A percentile compares a stretch with the other conserved stretches of the same genome.
Evolutionary conservation across 352 stramenopile species (phyloP).

Genomic region (Thalassiosira mediterranea): DNA sequence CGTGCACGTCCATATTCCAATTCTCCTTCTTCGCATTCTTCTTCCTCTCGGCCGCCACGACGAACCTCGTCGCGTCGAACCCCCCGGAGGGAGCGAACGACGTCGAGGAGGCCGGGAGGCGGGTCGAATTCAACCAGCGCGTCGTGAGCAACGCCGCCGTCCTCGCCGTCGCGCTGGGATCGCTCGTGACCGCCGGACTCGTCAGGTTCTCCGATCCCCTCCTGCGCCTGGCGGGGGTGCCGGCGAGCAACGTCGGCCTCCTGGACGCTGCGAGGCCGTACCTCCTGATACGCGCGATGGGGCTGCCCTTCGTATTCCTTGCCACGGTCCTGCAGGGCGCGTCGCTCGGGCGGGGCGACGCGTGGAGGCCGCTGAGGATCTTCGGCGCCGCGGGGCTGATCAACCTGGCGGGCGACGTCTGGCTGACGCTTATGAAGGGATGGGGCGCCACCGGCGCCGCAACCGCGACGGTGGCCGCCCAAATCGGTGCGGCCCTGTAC

Average conservation of each 20-base stretch:
- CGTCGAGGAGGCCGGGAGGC: background rate
- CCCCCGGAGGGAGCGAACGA: slow-evolving; percentile 19
- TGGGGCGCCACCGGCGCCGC: slow-evolving; percentile 38
- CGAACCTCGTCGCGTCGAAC: slow-evolving; percentile 25
- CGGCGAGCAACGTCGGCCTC: slow-evolving; percentile 4
- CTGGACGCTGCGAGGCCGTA: slow-evolving; percentile 21
- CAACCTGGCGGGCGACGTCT: slow-evolving; percentile 35
- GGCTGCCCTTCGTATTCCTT: slow-evolving; percentile 36
- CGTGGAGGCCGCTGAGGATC: slow-evolving; percentile 37
- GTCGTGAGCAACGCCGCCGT: slow-evolving; percentile 26
- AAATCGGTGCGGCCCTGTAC: slow-evolving; percentile 25
- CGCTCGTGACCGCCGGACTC: slow-evolving; percentile 2
- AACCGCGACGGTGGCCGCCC: slow-evolving; percentile 27
- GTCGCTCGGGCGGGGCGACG: slow-evolving; percentile 24
- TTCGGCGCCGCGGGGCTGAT: slow-evolving; percentile 31
- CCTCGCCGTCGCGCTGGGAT: slow-evolving; percentile 19
- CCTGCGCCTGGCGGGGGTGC: slow-evolving; percentile 23
- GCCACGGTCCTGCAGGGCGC: slow-evolving; percentile 31
- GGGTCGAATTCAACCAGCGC: slow-evolving; percentile 18
- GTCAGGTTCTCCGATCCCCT: slow-evolving; percentile 23
- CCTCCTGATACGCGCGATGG: slow-evolving; percentile 26
- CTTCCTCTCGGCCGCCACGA: slow-evolving; percentile 31
- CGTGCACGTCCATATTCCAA: slow-evolving; percentile 38
- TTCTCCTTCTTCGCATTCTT: slow-evolving; percentile 37
- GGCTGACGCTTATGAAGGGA: slow-evolving; percentile 27